A percentile compares a stretch with the other conserved stretches of the same genome.
phyloP scores from a whole-genome alignment of 208 protist species.

The Angomonas deanei region DNA sequence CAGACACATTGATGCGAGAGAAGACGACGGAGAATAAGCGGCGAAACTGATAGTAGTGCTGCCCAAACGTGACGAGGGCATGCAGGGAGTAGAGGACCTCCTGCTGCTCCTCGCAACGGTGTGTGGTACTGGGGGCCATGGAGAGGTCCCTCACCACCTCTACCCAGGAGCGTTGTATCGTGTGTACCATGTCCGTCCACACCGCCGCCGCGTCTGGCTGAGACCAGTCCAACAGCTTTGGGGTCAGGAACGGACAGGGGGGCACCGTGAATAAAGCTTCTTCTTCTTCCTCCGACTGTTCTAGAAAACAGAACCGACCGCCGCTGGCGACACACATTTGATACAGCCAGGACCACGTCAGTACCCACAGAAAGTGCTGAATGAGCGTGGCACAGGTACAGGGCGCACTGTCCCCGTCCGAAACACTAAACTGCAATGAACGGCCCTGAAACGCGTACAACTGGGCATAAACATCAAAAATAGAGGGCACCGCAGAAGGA shows the following conservation, averaged over 20 bases:
- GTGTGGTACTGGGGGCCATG: neutral
- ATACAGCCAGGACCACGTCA: conserved; percentile 40
- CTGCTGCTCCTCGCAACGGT: neutral
- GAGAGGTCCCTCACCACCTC: neutral
- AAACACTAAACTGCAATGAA: neutral
- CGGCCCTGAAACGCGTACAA: neutral
- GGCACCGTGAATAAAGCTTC: neutral
- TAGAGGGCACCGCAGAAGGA: neutral
- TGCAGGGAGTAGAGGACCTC: conserved; percentile 15
- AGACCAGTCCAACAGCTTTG: neutral
- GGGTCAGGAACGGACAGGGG: conserved; percentile 4
- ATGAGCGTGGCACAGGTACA: neutral
- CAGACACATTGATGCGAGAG: conserved; percentile 18
- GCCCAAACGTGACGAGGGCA: conserved; percentile 28
- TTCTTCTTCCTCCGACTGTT: neutral
- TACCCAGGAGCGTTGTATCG: neutral
- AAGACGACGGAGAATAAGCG: conserved; percentile 39
- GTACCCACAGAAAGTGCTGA: conserved; percentile 30
- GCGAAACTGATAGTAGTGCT: conserved; percentile 58
- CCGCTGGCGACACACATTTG: conserved; percentile 38
- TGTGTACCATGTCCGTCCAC: neutral
- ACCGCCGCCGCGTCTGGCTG: neutral
- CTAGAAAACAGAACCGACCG: conserved; percentile 18
- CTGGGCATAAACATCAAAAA: neutral
- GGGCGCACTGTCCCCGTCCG: neutral